phyloP scores from a whole-genome alignment of 805 yeast species.

The Candida nanaspora region DNA sequence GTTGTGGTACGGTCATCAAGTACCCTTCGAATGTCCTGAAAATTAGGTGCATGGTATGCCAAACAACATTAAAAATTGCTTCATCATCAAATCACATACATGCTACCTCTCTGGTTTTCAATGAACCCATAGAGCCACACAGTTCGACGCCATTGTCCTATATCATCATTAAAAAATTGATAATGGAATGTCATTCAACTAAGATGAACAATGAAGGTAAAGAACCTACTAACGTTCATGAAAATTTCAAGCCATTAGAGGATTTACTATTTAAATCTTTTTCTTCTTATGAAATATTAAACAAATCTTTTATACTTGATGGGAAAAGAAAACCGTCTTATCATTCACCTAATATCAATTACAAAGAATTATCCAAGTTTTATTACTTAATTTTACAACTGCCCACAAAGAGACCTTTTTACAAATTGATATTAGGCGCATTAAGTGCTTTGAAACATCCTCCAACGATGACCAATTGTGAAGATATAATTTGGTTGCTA shows the following conservation, averaged over 20 bases:
- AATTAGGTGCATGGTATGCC: slow-evolving; percentile 59
- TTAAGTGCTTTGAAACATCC: slow-evolving; percentile 48
- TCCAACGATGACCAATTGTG: slow-evolving; percentile 16
- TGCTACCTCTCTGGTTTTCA: slow-evolving; percentile 18
- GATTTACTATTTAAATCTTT: slow-evolving; percentile 39
- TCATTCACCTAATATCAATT: slow-evolving; percentile 45
- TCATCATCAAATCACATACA: background rate
- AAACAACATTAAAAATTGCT: slow-evolving; percentile 27
- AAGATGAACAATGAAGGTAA: slow-evolving; percentile 9
- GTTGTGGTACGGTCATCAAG: slow-evolving; percentile 39
- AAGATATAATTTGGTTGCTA: slow-evolving; percentile 48
- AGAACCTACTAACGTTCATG: slow-evolving; percentile 4
- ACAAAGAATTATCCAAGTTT: slow-evolving; percentile 35
- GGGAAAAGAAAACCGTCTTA: slow-evolving; percentile 13
- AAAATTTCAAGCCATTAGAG: slow-evolving; percentile 43
- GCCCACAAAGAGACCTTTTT: slow-evolving; percentile 58
- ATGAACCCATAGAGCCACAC: background rate
- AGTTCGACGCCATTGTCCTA: background rate
- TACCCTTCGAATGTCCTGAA: slow-evolving; percentile 28
- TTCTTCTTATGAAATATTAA: slow-evolving; percentile 38
- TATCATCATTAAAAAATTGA: slow-evolving; percentile 14
- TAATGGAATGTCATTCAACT: slow-evolving; percentile 28
- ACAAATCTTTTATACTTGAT: slow-evolving; percentile 44
- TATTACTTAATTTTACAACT: slow-evolving; percentile 40
- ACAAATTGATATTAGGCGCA: slow-evolving; percentile 44